Evolutionary conservation across 768 basidiomycete genomes (phyloP).

Genomic region (Rhizopogon salebrosus): DNA sequence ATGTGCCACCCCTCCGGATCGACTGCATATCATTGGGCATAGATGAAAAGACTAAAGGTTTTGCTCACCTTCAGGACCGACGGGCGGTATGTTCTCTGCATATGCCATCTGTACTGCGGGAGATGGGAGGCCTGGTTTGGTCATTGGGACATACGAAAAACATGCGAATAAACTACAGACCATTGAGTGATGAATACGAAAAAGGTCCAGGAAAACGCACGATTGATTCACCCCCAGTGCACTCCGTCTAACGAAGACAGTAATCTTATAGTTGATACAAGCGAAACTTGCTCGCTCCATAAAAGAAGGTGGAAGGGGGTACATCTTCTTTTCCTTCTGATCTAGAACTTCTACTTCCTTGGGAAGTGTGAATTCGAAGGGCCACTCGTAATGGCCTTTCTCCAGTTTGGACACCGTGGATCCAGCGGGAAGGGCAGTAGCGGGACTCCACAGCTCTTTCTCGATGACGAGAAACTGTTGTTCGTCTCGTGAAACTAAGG

Average conservation of each 20-base stretch:
- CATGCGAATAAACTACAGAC: slow-evolving; percentile 24
- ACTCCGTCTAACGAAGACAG: slow-evolving; percentile 45
- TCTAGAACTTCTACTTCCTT: slow-evolving; percentile 34
- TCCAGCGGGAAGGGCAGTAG: slow-evolving; percentile 15
- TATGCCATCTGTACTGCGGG: slow-evolving; percentile 32
- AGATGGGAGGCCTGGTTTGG: slow-evolving; percentile 31
- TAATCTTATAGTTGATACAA: slow-evolving; percentile 53
- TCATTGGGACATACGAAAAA: slow-evolving; percentile 29
- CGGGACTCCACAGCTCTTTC: slow-evolving; percentile 37
- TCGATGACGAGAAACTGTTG: slow-evolving; percentile 41
- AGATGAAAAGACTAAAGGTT: too few relatives aligned
- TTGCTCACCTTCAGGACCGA: slow-evolving; percentile 28
- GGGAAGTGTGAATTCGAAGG: slow-evolving; percentile 45
- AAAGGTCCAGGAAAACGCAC: neutral
- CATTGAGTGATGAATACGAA: neutral
- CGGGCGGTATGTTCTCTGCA: slow-evolving; percentile 22
- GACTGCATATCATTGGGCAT: slow-evolving; percentile 8
- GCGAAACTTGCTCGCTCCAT: slow-evolving; percentile 50
- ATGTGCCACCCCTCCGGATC: slow-evolving; percentile 38
- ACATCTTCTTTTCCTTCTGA: slow-evolving; percentile 30
- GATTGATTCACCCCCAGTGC: slow-evolving; percentile 44
- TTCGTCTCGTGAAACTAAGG: slow-evolving; percentile 53
- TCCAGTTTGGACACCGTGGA: slow-evolving; percentile 30
- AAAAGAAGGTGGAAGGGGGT: slow-evolving; percentile 47
- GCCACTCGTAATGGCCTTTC: slow-evolving; percentile 42